phyloP scores from a whole-genome alignment of 192 early-diverging fungal species.

The Gryganskiella cystojenkinii region DNA sequence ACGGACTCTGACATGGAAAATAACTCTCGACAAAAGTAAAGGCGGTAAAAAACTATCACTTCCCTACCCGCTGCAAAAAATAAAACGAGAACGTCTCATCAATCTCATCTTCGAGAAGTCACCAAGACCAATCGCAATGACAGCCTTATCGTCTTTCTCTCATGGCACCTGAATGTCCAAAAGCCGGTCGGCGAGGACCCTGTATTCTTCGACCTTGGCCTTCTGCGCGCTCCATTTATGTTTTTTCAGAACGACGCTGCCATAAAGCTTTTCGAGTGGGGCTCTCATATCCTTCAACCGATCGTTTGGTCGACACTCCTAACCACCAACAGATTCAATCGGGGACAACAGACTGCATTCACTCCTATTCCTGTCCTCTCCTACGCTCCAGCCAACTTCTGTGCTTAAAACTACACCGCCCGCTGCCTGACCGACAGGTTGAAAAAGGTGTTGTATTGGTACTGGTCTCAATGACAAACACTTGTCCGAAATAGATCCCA shows the following conservation, averaged over 20 bases:
- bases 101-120: slow-evolving; percentile 1
- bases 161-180: not conserved
- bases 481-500: slow-evolving; percentile 14
- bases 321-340: slow-evolving; percentile 12
- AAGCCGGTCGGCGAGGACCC: slow-evolving; percentile 6
- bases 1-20: not conserved
- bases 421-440: slow-evolving; percentile 16
- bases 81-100: not conserved
- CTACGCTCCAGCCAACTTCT: slow-evolving; percentile 12
- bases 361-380: not conserved
- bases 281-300: not conserved
- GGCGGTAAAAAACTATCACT: not conserved
- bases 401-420: slow-evolving; percentile 17
- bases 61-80: not conserved
- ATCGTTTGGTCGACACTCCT: not conserved
- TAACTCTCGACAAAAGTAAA: not conserved
- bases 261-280: slow-evolving; percentile 13
- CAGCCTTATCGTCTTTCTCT: not conserved
- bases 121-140: not conserved
- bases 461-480: slow-evolving; percentile 12
- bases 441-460: slow-evolving; percentile 5
- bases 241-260: slow-evolving; percentile 4
- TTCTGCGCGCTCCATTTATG: slow-evolving; percentile 3
- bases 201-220: slow-evolving; percentile 13
- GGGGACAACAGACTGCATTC: not conserved